Evolutionary conservation across 139 green algal genomes (phyloP), one percentile per base, ranked within the genome.

Genomic region (Astrephomene gubernaculifera): DNA sequence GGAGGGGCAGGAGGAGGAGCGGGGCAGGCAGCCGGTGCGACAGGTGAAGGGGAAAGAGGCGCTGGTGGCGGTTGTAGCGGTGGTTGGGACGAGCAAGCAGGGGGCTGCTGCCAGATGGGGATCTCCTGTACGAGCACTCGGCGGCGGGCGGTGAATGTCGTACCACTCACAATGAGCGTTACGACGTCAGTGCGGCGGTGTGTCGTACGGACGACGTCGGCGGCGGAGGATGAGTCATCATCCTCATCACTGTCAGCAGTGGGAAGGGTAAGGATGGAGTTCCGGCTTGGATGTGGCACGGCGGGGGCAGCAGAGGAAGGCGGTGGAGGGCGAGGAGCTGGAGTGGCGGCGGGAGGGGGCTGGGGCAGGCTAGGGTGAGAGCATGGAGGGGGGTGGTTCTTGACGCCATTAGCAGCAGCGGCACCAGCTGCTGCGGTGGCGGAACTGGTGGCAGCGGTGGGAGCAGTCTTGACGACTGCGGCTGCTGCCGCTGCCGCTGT

Each of bases 121-220:
- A 80, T 49, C 29, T 31, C 21, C 49, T 80, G 72, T 21, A 43
- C 31, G 9, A 80, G 72, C 41, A 80, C 49, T 4, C 36, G 5
- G 31, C 72, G 72, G 1, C 72, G 49, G 8, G 43, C 49, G 19
- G 72, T 80, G 33, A 80, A 80, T 6, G 49, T 2, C 1, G 72
- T 80, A 17, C 72, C 72, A 17, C 72, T 35, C 2, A 80, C 72
- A 25, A 68, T 80, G 19, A 80, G 44, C 29, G 43, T 64, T 44
- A 79, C 7, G 8, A 64, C 31, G 27, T 64, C 33, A 19, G 19
- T 31, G n/a, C n/a, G n/a, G n/a, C n/a, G n/a, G n/a, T n/a, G n/a
- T n/a, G n/a, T n/a, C n/a, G n/a, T n/a, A n/a, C n/a, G n/a, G n/a
- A n/a, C n/a, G n/a, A n/a, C n/a, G n/a, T n/a, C n/a, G n/a, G n/a